Evolutionary conservation across 257 asterid species (phyloP), one percentile per base, ranked within the genome.

Genomic region (Nicotiana sylvestris): DNA sequence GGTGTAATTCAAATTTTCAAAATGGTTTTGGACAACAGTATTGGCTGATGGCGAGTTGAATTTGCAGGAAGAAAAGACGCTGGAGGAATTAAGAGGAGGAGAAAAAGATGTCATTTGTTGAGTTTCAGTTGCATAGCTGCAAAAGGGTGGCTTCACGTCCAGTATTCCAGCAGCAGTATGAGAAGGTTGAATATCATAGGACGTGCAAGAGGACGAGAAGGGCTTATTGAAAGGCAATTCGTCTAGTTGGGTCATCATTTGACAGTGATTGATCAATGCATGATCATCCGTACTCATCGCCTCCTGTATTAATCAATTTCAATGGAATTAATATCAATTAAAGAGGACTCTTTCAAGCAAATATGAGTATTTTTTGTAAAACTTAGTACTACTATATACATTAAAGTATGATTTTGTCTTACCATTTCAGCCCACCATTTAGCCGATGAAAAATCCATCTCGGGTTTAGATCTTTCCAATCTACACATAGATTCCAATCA

Each of bases 391-490:
- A 39, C 2, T 39, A 6, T 39, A 39, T 39, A 39, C 46, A 39
- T 39, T 39, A 39, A 39, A 39, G 46, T 39, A 39, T 39, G 46
- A 39, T 1, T 27, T 57, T 18, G 33, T 16, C 82, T 83, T 76
- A 83, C 85, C 78, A 62, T 30, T 76, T 83, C 78, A 33, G 77
- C 33, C 37, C 37, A 35, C 79, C 81, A 74, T 6, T 43, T 53
- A 9, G 18, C 81, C 6, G 21, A 46, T n/a, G 58, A 77, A 15
- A 16, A 65, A 65, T 77, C 85, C 82, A 77, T 65, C 39, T 65
- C 1, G 10, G n/a, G 17, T 27, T 4, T 66, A 66, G 21, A 29
- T 65, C 6, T 29, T 65, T 16, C 69, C 9, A 17, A 65, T 65
- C 68, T 62, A 66, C 33, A 66, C 12, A 17, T 66, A 32, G 46